Conservation (phyloP, 306 rosid genomes). For the Medicago truncatula region DNA sequence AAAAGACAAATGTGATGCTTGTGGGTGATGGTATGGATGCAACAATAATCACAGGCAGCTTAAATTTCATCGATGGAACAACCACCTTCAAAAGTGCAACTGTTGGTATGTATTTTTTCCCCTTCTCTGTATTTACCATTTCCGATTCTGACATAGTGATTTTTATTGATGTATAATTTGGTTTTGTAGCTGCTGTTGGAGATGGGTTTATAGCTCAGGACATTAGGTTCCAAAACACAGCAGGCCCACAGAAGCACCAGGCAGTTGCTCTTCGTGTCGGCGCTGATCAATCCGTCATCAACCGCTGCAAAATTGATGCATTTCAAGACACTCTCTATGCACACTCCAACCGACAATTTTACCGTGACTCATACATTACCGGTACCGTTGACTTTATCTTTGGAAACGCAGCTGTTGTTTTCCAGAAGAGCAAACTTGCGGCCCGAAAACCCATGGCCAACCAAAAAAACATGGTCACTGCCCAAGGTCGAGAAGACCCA, state of each 20-base stretch:
- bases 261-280: slow-evolving; percentile 79
- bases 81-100: slow-evolving; percentile 66
- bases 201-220: slow-evolving; percentile 83
- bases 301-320: slow-evolving; percentile 69
- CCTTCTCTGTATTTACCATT: not conserved
- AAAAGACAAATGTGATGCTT: slow-evolving; percentile 65
- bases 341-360: slow-evolving; percentile 72
- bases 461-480: slow-evolving; percentile 73
- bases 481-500: slow-evolving; percentile 71
- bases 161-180: not conserved
- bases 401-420: slow-evolving; percentile 68
- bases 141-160: not conserved
- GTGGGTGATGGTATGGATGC: slow-evolving; percentile 74
- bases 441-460: slow-evolving; percentile 65
- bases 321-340: slow-evolving; percentile 79
- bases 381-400: slow-evolving; percentile 80
- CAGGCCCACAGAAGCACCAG: slow-evolving; percentile 76
- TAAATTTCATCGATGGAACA: slow-evolving; percentile 62
- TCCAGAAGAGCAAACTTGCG: slow-evolving; percentile 62
- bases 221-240: slow-evolving; percentile 66
- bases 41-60: slow-evolving; percentile 66
- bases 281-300: slow-evolving; percentile 64
- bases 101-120: slow-evolving; percentile 50
- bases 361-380: slow-evolving; percentile 60
- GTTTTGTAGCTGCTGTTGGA: slow-evolving; percentile 67